Evolutionary conservation across 2,329 filamentous ascomycete genomes (phyloP).

Genomic region (Diaporthe sp.): DNA sequence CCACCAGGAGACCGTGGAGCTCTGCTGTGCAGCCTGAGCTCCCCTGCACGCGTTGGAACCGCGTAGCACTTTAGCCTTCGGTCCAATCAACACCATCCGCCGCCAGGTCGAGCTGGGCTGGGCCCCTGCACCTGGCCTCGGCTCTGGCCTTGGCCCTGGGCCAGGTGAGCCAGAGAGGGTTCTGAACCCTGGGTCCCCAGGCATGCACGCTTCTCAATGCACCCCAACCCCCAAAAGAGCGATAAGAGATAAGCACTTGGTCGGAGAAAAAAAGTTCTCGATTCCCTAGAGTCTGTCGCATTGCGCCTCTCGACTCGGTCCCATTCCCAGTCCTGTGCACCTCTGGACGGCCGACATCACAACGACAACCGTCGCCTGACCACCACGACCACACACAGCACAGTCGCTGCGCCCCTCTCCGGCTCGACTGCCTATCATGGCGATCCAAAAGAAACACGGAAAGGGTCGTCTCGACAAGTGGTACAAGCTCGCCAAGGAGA

Average conservation of each 20-base stretch:
- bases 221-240: neutral
- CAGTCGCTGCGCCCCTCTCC: neutral
- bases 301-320: neutral
- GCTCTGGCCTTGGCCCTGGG: neutral
- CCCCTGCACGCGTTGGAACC: slow-evolving; percentile 12
- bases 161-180: neutral
- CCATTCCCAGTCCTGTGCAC: neutral
- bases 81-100: slow-evolving; percentile 19
- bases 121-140: neutral
- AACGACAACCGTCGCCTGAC: neutral
- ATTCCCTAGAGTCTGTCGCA: neutral
- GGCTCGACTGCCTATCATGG: slow-evolving; percentile 67
- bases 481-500: slow-evolving; percentile 99
- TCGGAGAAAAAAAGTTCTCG: neutral
- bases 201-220: neutral
- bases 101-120: neutral
- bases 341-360: slow-evolving; percentile 3
- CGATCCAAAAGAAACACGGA: slow-evolving; percentile 98
- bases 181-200: neutral
- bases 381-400: neutral
- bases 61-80: slow-evolving; percentile 23
- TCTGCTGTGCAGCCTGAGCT: slow-evolving; percentile 17
- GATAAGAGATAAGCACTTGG: slow-evolving; percentile 4
- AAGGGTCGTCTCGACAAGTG: slow-evolving; percentile 99
- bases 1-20: slow-evolving; percentile 10